A percentile compares a stretch with the other conserved stretches of the same genome.
phyloP scores from a whole-genome alignment of 2,329 filamentous ascomycete species.

The Corniculantispora saksenae region DNA sequence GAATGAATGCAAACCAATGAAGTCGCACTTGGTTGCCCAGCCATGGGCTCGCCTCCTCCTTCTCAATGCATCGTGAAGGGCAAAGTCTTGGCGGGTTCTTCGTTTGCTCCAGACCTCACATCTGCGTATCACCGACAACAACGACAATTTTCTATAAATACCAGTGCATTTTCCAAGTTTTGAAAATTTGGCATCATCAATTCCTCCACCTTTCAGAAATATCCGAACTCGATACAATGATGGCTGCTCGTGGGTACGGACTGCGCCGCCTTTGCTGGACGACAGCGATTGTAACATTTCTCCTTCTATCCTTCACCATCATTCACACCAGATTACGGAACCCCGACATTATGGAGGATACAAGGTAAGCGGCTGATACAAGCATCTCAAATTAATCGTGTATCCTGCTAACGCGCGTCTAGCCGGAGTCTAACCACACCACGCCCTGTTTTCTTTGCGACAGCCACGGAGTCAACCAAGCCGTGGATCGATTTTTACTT shows the following conservation, averaged over 20 bases:
- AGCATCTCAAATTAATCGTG: not conserved
- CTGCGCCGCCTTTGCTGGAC: not conserved
- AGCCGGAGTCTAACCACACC: not conserved
- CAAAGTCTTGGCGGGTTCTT: not conserved
- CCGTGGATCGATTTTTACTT: constrained; percentile 35
- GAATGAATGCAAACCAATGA: not conserved
- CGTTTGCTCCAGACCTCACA: constrained; percentile 4
- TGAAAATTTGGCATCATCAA: not conserved
- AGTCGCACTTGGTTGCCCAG: not conserved
- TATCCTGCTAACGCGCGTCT: not conserved
- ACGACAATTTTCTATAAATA: not conserved
- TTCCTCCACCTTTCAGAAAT: not conserved
- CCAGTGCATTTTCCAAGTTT: not conserved
- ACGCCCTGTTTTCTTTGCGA: not conserved
- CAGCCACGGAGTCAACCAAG: constrained; percentile 22
- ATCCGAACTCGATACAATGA: constrained; percentile 3
- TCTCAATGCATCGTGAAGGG: constrained; percentile 1
- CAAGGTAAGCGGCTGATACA: not conserved
- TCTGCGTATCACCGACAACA: constrained; percentile 5
- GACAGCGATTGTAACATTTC: not conserved
- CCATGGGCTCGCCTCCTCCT: constrained; percentile 11
- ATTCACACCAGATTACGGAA: not conserved
- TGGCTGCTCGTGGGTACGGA: not conserved
- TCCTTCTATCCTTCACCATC: not conserved
- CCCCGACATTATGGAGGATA: not conserved